Base-by-base conservation (phyloP, 2,329 filamentous ascomycete genomes). In the Sphaerulina musiva region DNA sequence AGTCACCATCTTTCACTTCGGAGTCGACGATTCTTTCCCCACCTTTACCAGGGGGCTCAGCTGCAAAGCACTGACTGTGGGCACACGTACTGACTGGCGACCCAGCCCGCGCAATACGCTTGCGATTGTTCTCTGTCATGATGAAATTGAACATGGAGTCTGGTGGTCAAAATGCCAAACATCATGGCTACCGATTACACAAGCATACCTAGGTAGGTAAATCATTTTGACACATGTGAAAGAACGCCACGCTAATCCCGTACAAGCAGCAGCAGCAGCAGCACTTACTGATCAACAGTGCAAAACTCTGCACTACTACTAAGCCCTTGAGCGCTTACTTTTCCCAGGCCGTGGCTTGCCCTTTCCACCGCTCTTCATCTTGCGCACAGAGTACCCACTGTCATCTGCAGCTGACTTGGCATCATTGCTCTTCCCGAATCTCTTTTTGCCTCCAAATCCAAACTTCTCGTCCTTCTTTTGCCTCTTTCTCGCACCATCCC, bases 391-490 rank as follows among this genome's bases (percentile, higher is more conserved):
- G 76, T 95, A 97, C 1, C 81, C 83, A 58, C 82, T 82, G 63
- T 95, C 74, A 70, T 98, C 93, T 57, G 82, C 85, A 45, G 84
- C 90, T 61, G 88, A 95, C 58, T 80, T 69, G 46, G 91, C 90
- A 72, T 96, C 91, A 63, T 89, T 89, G 57, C 90, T 95, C 82
- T 98, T 98, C 53, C 80, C 74, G 70, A 90, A 84, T 52, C 86
- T 80, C 80, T 98, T 98, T 83, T 95, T 96, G 64, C 93, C 93
- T 57, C 93, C 93, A 68, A 92, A 95, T 23, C 93, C 93, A 70
- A 85, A 97, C 76, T 95, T 96, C 62, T 87, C 81, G 69, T 98
- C 85, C 78, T 95, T 95, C 83, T 95, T 95, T 70, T 87, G 82
- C 57, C 93, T 85, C 78, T 97, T 97, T 52, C 61, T 86, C 26